Percentiles rank a stretch among this genome's conserved stretches.
Conservation (phyloP, 441 rosid species). For the Gossypium gossypioides region DNA sequence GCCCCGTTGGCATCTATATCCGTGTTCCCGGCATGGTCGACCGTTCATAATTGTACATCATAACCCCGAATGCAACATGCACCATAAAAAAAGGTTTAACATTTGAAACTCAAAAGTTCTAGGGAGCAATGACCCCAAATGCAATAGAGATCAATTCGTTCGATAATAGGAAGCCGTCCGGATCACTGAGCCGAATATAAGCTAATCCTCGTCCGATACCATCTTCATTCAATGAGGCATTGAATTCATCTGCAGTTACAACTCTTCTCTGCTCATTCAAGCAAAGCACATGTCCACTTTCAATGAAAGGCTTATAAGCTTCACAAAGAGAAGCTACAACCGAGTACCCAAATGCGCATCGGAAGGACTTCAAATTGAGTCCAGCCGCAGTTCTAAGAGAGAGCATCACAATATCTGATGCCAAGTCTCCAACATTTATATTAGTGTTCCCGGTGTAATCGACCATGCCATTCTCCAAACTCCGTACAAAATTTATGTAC, state of each 20-base stretch:
- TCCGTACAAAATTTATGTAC: constrained; percentile 47
- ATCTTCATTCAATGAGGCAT: constrained; percentile 21
- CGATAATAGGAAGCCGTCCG: constrained; percentile 51
- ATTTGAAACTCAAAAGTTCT: constrained; percentile 4
- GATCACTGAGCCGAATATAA: constrained; percentile 65
- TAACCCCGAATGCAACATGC: background rate
- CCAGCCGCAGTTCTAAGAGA: constrained; percentile 82
- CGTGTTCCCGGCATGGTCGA: constrained; percentile 25
- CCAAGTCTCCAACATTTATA: constrained; percentile 53
- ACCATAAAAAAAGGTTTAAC: background rate
- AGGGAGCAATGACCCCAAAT: constrained; percentile 42
- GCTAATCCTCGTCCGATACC: constrained; percentile 33
- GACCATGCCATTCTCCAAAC: constrained; percentile 44
- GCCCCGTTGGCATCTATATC: constrained; percentile 43
- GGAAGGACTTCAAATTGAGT: constrained; percentile 53
- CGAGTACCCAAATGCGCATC: constrained; percentile 51
- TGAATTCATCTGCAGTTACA: constrained; percentile 33
- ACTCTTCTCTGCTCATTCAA: constrained; percentile 47
- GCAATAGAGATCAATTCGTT: constrained; percentile 45
- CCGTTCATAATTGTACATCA: background rate
- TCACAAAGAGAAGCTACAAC: constrained; percentile 48
- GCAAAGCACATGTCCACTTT: constrained; percentile 68
- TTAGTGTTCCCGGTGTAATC: constrained; percentile 24
- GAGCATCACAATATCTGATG: constrained; percentile 72
- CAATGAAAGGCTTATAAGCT: constrained; percentile 49